Conservation (phyloP, 208 protist genomes). For the Acanthamoeba divionensis region DNA sequence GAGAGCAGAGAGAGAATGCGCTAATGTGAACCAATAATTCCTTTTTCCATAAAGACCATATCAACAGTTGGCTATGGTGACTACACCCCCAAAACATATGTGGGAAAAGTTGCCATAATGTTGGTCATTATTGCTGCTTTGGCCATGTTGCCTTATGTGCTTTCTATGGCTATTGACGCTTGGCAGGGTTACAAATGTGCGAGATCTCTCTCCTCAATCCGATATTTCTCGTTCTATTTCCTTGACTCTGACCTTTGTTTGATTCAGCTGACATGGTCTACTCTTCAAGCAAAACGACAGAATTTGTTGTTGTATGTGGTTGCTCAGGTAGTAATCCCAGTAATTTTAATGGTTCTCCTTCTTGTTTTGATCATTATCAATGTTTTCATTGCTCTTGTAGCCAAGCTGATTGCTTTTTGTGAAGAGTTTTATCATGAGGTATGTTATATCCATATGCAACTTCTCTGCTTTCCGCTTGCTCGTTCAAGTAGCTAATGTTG, state of each 20-base stretch:
- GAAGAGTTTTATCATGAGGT: constrained; percentile 3
- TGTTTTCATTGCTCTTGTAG: background rate
- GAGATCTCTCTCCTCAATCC: no score
- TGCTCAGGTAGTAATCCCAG: no score
- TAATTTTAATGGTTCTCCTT: no score
- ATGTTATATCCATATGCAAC: no score
- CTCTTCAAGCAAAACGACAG: no score
- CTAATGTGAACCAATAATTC: no score
- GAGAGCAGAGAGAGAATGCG: no score
- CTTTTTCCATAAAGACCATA: background rate
- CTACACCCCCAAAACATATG: background rate
- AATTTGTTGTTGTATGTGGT: no score
- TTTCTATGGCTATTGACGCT: background rate
- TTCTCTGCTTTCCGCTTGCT: background rate
- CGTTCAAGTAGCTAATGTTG: background rate
- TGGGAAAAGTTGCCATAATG: constrained; percentile 23
- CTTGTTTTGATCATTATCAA: no score
- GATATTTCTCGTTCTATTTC: background rate
- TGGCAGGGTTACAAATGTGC: background rate
- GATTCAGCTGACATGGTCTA: background rate
- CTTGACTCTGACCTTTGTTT: background rate
- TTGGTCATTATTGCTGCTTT: background rate
- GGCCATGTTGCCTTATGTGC: background rate
- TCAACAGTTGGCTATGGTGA: constrained; percentile 32
- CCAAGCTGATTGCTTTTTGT: background rate